These are phyloP conservation scores for Baeospora myosura DNA, from an alignment of 1,284 basidiomycete species.

Conservation along the genomic window DNA sequence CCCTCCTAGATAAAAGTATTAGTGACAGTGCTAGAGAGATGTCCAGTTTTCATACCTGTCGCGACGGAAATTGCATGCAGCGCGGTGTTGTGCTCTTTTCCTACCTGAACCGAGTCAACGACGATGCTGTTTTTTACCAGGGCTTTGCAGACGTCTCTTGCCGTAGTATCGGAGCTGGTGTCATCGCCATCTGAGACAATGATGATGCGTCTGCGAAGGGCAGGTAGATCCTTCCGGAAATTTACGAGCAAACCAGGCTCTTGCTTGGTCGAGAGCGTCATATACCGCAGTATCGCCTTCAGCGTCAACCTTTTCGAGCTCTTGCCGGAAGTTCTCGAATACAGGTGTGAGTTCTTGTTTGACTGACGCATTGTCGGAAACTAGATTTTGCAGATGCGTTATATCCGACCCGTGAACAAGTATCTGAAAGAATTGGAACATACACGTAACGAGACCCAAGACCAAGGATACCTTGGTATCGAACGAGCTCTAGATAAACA, in stretches of 20 bases:
- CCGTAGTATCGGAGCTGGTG: slow-evolving; percentile 14
- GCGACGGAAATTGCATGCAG: slow-evolving; percentile 21
- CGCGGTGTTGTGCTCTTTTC: slow-evolving; percentile 10
- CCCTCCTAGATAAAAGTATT: slow-evolving; percentile 15
- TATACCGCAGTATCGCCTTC: slow-evolving; percentile 7
- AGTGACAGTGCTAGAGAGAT: not conserved
- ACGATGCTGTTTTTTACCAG: slow-evolving; percentile 15
- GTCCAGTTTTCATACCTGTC: slow-evolving; percentile 14
- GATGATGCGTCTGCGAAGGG: slow-evolving; percentile 19
- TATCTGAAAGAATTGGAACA: not conserved
- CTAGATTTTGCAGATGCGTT: slow-evolving; percentile 11
- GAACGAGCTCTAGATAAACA: slow-evolving; percentile 18
- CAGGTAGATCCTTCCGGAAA: slow-evolving; percentile 16
- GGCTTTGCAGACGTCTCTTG: slow-evolving; percentile 11
- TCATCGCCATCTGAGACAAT: slow-evolving; percentile 23
- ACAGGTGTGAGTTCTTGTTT: slow-evolving; percentile 19
- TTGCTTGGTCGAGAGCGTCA: slow-evolving; percentile 18
- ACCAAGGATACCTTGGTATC: slow-evolving; percentile 21
- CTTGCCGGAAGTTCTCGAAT: slow-evolving; percentile 20
- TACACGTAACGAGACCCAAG: slow-evolving; percentile 19
- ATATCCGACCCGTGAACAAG: not conserved
- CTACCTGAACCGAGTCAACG: slow-evolving; percentile 23
- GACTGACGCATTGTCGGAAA: slow-evolving; percentile 14
- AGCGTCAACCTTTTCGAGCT: slow-evolving; percentile 12
- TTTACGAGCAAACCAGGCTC: slow-evolving; percentile 14